A percentile compares a stretch with the other conserved stretches of the same genome.
Evolutionary conservation across 2,329 filamentous ascomycete species (phyloP).

Genomic region (Alternaria novae-zelandiae): DNA sequence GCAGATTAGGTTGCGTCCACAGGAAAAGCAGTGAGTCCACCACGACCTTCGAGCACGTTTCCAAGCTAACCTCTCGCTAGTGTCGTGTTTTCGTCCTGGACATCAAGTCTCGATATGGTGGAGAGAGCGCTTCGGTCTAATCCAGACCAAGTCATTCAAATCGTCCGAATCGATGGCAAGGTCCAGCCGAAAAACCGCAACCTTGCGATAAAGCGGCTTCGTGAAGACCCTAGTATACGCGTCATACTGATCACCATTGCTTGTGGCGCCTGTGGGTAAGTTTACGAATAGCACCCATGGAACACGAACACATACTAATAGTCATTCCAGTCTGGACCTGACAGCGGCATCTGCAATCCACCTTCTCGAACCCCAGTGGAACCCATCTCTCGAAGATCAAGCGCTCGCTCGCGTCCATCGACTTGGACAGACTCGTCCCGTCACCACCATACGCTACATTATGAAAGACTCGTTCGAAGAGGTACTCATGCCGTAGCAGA

Average conservation of each 20-base stretch:
- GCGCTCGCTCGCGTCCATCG: constrained; percentile 46
- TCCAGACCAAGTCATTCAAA: constrained; percentile 32
- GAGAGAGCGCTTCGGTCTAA: constrained; percentile 24
- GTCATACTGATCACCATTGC: constrained; percentile 58
- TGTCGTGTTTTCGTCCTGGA: constrained; percentile 61
- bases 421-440: constrained; percentile 25
- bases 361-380: constrained; percentile 61
- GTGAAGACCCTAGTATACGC: constrained; percentile 42
- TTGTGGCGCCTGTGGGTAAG: constrained; percentile 61
- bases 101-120: constrained; percentile 56
- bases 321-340: constrained; percentile 40
- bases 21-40: background rate
- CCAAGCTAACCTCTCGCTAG: constrained; percentile 33
- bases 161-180: constrained; percentile 57
- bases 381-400: constrained; percentile 55
- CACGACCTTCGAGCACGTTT: rapidly evolving
- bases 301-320: background rate
- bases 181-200: constrained; percentile 53
- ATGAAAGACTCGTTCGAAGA: constrained; percentile 50
- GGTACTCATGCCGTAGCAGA: background rate
- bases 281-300: too few species aligned
- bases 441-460: constrained; percentile 50
- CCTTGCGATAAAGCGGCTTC: constrained; percentile 51
- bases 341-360: constrained; percentile 57
- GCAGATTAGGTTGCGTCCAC: background rate